Evolutionary conservation across 345 rosid species (phyloP).

Genomic region (Draba incana): DNA sequence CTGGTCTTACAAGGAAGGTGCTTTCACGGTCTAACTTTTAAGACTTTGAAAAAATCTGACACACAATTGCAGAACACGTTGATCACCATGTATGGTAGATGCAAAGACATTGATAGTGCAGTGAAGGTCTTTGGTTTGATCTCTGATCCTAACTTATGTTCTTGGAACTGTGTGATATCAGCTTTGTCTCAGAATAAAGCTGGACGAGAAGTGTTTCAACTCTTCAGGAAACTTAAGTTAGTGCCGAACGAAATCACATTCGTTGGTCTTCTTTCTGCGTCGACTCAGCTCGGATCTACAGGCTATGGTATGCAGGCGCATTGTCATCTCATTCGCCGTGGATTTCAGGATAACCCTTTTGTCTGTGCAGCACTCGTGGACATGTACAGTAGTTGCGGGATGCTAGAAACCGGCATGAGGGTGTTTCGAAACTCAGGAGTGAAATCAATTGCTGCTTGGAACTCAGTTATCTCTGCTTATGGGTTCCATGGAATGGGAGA

Average conservation of each 20-base stretch:
- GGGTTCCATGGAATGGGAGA: conserved; percentile 55
- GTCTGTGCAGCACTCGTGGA: conserved; percentile 56
- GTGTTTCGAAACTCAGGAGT: conserved; percentile 46
- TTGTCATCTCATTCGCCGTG: conserved; percentile 46
- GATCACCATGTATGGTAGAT: conserved; percentile 70
- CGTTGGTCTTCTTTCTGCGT: conserved; percentile 59
- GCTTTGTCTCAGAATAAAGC: conserved; percentile 62
- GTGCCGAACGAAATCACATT: conserved; percentile 66
- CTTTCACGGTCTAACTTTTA: conserved; percentile 56
- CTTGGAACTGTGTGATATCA: conserved; percentile 75
- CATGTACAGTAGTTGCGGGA: conserved; percentile 63
- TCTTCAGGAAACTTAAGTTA: conserved; percentile 47
- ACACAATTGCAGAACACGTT: conserved; percentile 59
- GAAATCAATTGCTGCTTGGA: conserved; percentile 51
- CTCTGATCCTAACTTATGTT: conserved; percentile 55
- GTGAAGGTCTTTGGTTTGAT: conserved; percentile 45
- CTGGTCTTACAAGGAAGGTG: conserved; percentile 46
- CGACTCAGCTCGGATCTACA: conserved; percentile 53
- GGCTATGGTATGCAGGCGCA: conserved; percentile 61
- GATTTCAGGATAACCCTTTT: conserved; percentile 48
- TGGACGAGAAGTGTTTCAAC: conserved; percentile 53
- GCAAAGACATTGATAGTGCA: conserved; percentile 52
- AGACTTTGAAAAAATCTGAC: conserved; percentile 45
- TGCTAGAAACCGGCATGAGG: conserved; percentile 45
- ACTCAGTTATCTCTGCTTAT: conserved; percentile 58